Evolutionary conservation across 2,329 filamentous ascomycete genomes (phyloP).

Genomic region (Exophiala xenobiotica): DNA sequence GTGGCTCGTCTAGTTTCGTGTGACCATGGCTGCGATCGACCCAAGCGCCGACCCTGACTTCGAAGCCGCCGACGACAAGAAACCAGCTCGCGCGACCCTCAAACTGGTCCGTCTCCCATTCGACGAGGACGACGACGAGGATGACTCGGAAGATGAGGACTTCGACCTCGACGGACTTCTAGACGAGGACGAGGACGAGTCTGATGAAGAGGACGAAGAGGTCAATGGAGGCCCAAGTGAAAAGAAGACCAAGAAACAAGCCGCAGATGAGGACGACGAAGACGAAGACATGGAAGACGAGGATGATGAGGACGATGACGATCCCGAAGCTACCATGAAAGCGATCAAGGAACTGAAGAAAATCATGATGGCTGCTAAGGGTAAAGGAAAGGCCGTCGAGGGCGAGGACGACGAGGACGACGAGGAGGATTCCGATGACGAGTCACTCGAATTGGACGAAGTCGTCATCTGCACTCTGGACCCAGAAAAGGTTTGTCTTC

Average conservation of each 20-base stretch:
- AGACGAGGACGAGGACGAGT: conserved; percentile 42
- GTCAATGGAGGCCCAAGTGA: conserved; percentile 68
- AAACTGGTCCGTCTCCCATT: conserved; percentile 78
- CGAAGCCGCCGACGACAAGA: conserved; percentile 62
- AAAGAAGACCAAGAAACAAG: conserved; percentile 78
- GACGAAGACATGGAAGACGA: conserved; percentile 70
- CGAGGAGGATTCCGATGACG: conserved; percentile 46
- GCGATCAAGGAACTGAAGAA: conserved; percentile 52
- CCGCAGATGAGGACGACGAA: conserved; percentile 68
- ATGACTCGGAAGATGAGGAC: conserved; percentile 55
- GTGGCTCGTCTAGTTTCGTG: conserved; percentile 76
- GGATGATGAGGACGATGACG: conserved; percentile 70
- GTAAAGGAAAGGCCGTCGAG: conserved; percentile 71
- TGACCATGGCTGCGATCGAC: conserved; percentile 98
- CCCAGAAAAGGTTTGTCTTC: conserved; percentile 72
- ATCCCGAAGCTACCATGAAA: conserved; percentile 52
- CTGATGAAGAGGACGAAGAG: conserved; percentile 60
- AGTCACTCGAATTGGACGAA: conserved; percentile 64
- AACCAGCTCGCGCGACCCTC: conserved; percentile 66
- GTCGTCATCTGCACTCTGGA: conserved; percentile 95
- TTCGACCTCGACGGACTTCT: conserved; percentile 38
- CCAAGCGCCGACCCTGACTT: conserved; percentile 73
- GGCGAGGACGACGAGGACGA: conserved; percentile 39
- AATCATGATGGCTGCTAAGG: conserved; percentile 51
- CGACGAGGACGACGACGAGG: conserved; percentile 57